These are phyloP conservation scores for Ophiostoma novo-ulmi DNA, from an alignment of 2,329 filamentous ascomycete species.

Conservation along the genomic window DNA sequence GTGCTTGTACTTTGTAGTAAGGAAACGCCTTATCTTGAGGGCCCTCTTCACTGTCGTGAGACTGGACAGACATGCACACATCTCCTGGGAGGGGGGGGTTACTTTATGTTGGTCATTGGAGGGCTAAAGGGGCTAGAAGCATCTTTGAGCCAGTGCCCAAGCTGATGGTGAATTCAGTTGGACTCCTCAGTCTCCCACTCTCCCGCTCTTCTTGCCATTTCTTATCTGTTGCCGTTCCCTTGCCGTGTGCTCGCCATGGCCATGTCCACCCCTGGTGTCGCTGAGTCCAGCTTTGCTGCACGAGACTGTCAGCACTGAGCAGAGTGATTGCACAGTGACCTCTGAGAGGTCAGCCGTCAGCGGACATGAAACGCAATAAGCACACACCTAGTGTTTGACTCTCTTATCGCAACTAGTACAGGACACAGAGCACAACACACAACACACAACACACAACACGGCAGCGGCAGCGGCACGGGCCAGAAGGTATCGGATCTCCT, in stretches of 20 bases:
- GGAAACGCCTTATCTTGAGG: background rate
- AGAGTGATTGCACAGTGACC: background rate
- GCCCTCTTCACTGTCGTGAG: background rate
- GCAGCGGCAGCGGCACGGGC: conserved; percentile 3
- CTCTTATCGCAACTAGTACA: background rate
- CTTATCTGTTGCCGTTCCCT: background rate
- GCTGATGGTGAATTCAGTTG: background rate
- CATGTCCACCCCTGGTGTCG: background rate
- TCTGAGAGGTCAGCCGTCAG: background rate
- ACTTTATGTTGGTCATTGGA: background rate
- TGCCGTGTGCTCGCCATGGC: background rate
- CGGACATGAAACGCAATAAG: background rate
- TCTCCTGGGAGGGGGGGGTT: background rate
- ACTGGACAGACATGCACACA: background rate
- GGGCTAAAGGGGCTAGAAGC: conserved; percentile 5
- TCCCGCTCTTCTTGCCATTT: background rate
- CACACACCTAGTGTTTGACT: background rate
- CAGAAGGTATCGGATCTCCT: background rate
- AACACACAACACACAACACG: background rate
- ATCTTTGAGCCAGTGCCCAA: background rate
- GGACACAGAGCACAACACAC: background rate
- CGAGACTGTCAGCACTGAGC: background rate
- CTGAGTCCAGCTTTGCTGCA: background rate
- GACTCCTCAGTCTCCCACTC: background rate
- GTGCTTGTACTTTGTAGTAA: background rate